Base-by-base conservation (phyloP, 345 rosid genomes). In the Hibiscus tridactylites region DNA sequence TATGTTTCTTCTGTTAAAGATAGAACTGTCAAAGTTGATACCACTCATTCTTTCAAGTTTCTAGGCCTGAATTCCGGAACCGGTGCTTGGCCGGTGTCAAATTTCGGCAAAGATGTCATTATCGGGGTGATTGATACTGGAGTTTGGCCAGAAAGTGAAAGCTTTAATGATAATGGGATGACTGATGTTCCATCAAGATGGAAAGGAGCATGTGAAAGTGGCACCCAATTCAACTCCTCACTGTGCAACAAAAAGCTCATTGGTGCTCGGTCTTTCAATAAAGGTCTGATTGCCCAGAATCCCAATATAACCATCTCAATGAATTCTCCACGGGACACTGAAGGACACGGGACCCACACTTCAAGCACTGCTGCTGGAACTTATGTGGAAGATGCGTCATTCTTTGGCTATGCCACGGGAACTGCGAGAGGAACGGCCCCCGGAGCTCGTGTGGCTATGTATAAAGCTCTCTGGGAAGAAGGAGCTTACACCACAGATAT, bases 71-170 rank as follows among this genome's bases (percentile, higher is more conserved):
- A 57, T 57, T 24, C 61, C 5, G 61, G 15, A 3, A 21, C 31
- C 5, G 61, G 61, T 57, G 61, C 61, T 9, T 57, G 61, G 61
- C 61, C 61, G 4, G 61, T 57, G 61, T 57, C 61, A 15, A 57
- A 24, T 12, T 57, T 57, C 31, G 61, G 61, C 5, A 57, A 57
- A 24, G 61, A 57, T 57, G 31, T 57, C 29, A 57, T 57, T 1
- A 10, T 57, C 15, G 61, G 61, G 61, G 31, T 57, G 61, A 57
- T 57, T 24, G 61, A 57, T 57, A 21, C 61, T 2, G 61, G 61
- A 16, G 61, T 57, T 57, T 57, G 61, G 61, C 61, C 61, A 21
- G 61, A 57, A 57, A 57, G 61, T n/a, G 61, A 57, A 57, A 57
- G 61, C 29, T 57, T 57, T 57, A 21, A 57, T 57, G 61, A 57